Conservation (phyloP, 345 rosid species). For the Eucalyptus decipiens region DNA sequence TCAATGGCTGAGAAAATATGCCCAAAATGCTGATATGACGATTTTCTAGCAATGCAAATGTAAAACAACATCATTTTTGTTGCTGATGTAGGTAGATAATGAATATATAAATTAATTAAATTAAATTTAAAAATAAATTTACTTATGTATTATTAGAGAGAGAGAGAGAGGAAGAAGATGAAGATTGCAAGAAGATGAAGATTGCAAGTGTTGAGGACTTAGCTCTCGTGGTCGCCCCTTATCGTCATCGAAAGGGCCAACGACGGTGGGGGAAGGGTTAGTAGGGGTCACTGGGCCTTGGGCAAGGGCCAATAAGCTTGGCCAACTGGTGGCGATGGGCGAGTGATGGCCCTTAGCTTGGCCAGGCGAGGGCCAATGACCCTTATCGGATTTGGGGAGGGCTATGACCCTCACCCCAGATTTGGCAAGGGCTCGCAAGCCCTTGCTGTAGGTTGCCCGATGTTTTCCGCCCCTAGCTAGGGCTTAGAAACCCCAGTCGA, state of each 20-base stretch:
- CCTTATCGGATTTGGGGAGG: rapidly evolving
- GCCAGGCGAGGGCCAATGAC: rapidly evolving
- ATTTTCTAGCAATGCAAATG: rapidly evolving
- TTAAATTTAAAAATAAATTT: rapidly evolving
- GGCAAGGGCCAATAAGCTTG: rapidly evolving
- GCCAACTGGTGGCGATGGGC: rapidly evolving
- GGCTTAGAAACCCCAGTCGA: rapidly evolving
- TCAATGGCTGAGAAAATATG: rapidly evolving
- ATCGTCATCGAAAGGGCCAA: rapidly evolving
- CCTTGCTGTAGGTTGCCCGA: rapidly evolving
- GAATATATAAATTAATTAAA: too few relatives aligned
- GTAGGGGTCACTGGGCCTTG: rapidly evolving
- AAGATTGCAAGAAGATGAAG: too few relatives aligned
- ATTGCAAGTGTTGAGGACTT: rapidly evolving
- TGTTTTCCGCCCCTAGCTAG: rapidly evolving
- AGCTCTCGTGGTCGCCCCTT: rapidly evolving
- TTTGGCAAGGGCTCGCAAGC: rapidly evolving
- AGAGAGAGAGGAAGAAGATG: rapidly evolving
- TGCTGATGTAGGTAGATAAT: too few relatives aligned
- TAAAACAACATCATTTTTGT: rapidly evolving
- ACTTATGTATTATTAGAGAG: rapidly evolving
- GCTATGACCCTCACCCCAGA: rapidly evolving
- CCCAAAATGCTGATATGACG: rapidly evolving
- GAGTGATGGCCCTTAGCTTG: too few relatives aligned
- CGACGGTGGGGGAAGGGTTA: rapidly evolving